Conservation (phyloP, 345 rosid genomes). For the Stellera chamaejasme region DNA sequence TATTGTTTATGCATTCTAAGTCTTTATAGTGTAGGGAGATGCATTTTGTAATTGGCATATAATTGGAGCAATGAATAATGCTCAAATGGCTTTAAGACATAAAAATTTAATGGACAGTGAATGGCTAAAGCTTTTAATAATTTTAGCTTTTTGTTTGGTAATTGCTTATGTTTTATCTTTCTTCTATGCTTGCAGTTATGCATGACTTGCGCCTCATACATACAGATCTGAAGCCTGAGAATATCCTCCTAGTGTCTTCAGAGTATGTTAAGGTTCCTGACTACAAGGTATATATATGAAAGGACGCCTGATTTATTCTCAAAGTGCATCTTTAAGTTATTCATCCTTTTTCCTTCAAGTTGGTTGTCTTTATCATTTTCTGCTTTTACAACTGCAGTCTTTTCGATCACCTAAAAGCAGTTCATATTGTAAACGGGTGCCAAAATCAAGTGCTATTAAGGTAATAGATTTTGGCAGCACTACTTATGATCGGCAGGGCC, state of each 20-base stretch:
- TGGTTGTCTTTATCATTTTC: background rate
- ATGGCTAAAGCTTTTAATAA: too few species aligned
- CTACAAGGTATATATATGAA: slow-evolving; percentile 52
- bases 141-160: background rate
- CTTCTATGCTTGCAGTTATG: slow-evolving; percentile 55
- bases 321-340: background rate
- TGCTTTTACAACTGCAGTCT: slow-evolving; percentile 25
- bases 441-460: slow-evolving; percentile 81
- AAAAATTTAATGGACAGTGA: background rate
- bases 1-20: slow-evolving; percentile 4
- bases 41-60: too few species aligned
- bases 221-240: slow-evolving; percentile 88
- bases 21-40: too few species aligned
- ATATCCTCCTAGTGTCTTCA: slow-evolving; percentile 62
- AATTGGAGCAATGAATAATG: too few species aligned
- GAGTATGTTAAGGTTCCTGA: slow-evolving; percentile 77
- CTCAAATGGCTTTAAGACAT: background rate
- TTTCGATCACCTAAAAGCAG: slow-evolving; percentile 44
- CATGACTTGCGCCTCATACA: slow-evolving; percentile 80
- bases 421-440: slow-evolving; percentile 55
- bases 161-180: background rate
- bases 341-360: background rate
- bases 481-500: slow-evolving; percentile 73
- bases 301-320: background rate
- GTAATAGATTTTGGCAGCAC: slow-evolving; percentile 95